Conservation (phyloP, 306 rosid genomes). For the Cicer yamashitae region DNA sequence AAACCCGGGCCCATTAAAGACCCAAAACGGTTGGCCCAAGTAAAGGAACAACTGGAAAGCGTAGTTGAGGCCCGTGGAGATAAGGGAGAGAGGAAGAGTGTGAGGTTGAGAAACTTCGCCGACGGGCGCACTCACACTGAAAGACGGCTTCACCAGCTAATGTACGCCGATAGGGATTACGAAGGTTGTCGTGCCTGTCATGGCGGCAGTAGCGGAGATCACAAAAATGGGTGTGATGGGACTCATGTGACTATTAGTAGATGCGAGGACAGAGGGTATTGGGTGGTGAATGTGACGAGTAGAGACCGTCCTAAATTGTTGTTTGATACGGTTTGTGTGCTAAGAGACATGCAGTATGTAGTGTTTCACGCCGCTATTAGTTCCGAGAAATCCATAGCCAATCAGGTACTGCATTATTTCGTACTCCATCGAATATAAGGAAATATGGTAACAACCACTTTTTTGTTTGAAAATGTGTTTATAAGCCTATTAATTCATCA, state of each 20-base stretch:
- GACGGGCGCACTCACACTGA: slow-evolving; percentile 68
- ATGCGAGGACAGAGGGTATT: slow-evolving; percentile 75
- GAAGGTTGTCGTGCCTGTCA: slow-evolving; percentile 61
- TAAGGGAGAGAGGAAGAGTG: slow-evolving; percentile 58
- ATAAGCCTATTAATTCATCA: background rate
- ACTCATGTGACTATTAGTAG: slow-evolving; percentile 67
- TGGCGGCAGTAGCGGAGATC: slow-evolving; percentile 49
- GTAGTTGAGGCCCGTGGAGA: slow-evolving; percentile 71
- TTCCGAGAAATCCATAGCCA: slow-evolving; percentile 68
- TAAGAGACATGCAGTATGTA: slow-evolving; percentile 72
- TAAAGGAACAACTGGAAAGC: slow-evolving; percentile 64
- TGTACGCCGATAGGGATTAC: slow-evolving; percentile 71
- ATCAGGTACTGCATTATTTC: slow-evolving; percentile 59
- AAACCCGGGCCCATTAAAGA: slow-evolving; percentile 64
- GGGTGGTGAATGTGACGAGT: slow-evolving; percentile 66
- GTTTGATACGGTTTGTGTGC: slow-evolving; percentile 83
- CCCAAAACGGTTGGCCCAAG: slow-evolving; percentile 56
- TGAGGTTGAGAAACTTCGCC: slow-evolving; percentile 54
- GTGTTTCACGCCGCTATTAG: slow-evolving; percentile 88
- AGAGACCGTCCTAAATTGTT: slow-evolving; percentile 79
- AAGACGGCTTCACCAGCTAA: slow-evolving; percentile 85
- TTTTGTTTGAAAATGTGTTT: background rate
- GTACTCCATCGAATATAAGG: too few relatives aligned
- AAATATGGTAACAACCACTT: too few relatives aligned
- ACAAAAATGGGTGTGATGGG: slow-evolving; percentile 70